These are phyloP conservation scores for Trichoderma oligosporum DNA, from an alignment of 2,329 filamentous ascomycete species.

Conservation along the genomic window DNA sequence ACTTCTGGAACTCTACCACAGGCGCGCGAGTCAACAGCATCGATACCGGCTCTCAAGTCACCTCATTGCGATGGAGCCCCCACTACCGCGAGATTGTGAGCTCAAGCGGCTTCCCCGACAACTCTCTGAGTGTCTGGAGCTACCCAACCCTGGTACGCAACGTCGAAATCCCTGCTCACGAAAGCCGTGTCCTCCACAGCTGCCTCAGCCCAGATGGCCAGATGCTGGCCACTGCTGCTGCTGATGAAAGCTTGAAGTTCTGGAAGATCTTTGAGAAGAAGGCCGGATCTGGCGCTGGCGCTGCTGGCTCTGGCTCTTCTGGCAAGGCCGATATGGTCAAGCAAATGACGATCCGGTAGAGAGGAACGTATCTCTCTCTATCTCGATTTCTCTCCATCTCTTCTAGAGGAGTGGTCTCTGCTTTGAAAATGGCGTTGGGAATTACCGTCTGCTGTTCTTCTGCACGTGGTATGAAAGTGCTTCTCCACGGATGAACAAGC, in stretches of 20 bases:
- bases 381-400: conserved; percentile 38
- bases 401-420: conserved; percentile 36
- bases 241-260: conserved; percentile 97
- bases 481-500: conserved; percentile 41
- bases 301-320: conserved; percentile 63
- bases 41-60: conserved; percentile 96
- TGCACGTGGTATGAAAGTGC: conserved; percentile 50
- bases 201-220: conserved; percentile 96
- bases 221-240: conserved; percentile 93
- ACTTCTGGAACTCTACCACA: conserved; percentile 99
- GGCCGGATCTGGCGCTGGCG: conserved; percentile 65
- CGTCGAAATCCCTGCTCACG: conserved; percentile 95
- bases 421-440: conserved; percentile 51
- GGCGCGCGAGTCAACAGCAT: conserved; percentile 98
- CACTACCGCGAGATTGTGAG: conserved; percentile 97
- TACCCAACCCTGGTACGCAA: conserved; percentile 97
- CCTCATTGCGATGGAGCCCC: conserved; percentile 91
- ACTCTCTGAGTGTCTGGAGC: conserved; percentile 98
- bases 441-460: conserved; percentile 37
- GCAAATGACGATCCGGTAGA: conserved; percentile 89
- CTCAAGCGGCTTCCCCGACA: conserved; percentile 97
- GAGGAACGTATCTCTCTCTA: no score
- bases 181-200: conserved; percentile 94
- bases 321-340: conserved; percentile 83
- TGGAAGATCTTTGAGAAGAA: conserved; percentile 99